Conservation (phyloP, 1,139 yeast species). For the Lodderomyces parapsilosis region DNA sequence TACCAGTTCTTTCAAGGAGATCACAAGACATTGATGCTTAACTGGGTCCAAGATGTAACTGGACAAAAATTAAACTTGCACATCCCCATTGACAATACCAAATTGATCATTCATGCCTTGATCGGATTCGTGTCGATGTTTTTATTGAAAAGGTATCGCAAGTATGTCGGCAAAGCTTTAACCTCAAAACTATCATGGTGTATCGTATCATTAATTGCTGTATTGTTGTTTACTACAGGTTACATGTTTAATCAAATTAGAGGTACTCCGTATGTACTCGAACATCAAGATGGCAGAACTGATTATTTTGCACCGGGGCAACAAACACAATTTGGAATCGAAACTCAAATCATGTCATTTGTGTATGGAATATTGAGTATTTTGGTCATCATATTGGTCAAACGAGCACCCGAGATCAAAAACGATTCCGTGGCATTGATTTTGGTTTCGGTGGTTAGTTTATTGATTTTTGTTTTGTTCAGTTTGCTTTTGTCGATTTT, state of each 20-base stretch:
- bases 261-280: constrained; percentile 66
- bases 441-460: constrained; percentile 40
- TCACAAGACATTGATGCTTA: constrained; percentile 42
- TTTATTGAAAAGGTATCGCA: constrained; percentile 25
- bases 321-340: constrained; percentile 75
- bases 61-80: constrained; percentile 47
- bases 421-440: constrained; percentile 42
- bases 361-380: constrained; percentile 60
- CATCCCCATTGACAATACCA: constrained; percentile 57
- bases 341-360: constrained; percentile 72
- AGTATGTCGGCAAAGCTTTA: constrained; percentile 30
- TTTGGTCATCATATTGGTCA: constrained; percentile 47
- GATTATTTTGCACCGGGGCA: constrained; percentile 67
- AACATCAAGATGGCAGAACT: constrained; percentile 52
- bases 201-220: constrained; percentile 53
- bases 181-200: constrained; percentile 58
- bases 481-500: constrained; percentile 57
- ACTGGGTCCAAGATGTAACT: constrained; percentile 38
- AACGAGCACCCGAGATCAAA: constrained; percentile 46
- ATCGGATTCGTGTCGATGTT: constrained; percentile 28
- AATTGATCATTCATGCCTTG: constrained; percentile 49
- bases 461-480: constrained; percentile 48
- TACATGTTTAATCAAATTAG: constrained; percentile 93
- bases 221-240: constrained; percentile 79
- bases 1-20: constrained; percentile 57